These are phyloP conservation scores for Thuja plicata DNA, from an alignment of 83 land plant genomes.

Conservation along the genomic window DNA sequence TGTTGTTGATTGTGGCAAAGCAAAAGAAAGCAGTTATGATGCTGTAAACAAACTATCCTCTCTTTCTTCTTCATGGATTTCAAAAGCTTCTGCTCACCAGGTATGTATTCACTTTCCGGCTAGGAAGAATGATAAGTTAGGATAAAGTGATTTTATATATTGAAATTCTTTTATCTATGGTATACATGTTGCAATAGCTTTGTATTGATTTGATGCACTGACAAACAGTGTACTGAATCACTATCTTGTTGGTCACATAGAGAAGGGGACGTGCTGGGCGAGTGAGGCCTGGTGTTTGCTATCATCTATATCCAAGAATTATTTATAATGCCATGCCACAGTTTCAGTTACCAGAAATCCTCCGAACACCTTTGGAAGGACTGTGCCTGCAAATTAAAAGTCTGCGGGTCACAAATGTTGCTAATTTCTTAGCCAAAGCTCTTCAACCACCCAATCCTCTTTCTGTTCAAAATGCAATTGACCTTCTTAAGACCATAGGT, in stretches of 20 bases:
- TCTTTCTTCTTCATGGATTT: slow-evolving; percentile 89
- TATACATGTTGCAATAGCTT: background rate
- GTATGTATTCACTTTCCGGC: slow-evolving; percentile 26
- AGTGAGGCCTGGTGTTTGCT: slow-evolving; percentile 96
- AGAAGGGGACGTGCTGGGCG: slow-evolving; percentile 97
- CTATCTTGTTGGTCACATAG: slow-evolving; percentile 34
- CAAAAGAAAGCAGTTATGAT: slow-evolving; percentile 98
- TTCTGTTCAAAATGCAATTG: slow-evolving; percentile 90
- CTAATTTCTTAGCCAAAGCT: slow-evolving; percentile 83
- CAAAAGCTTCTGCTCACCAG: slow-evolving; percentile 98
- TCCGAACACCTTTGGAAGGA: slow-evolving; percentile 92
- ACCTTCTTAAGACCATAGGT: slow-evolving; percentile 89
- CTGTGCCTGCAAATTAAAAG: slow-evolving; percentile 94
- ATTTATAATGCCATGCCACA: slow-evolving; percentile 79
- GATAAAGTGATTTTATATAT: background rate
- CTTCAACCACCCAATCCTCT: slow-evolving; percentile 90
- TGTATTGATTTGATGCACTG: background rate
- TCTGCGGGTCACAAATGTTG: slow-evolving; percentile 71
- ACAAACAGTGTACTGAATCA: background rate
- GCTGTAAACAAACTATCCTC: slow-evolving; percentile 97
- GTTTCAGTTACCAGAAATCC: slow-evolving; percentile 93
- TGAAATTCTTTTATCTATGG: background rate
- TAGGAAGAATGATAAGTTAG: background rate
- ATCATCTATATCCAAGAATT: slow-evolving; percentile 85
- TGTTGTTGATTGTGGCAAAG: slow-evolving; percentile 98